These are phyloP conservation scores for Hypoxylon perforatum DNA, from an alignment of 495 filamentous ascomycete species.

Conservation along the genomic window DNA sequence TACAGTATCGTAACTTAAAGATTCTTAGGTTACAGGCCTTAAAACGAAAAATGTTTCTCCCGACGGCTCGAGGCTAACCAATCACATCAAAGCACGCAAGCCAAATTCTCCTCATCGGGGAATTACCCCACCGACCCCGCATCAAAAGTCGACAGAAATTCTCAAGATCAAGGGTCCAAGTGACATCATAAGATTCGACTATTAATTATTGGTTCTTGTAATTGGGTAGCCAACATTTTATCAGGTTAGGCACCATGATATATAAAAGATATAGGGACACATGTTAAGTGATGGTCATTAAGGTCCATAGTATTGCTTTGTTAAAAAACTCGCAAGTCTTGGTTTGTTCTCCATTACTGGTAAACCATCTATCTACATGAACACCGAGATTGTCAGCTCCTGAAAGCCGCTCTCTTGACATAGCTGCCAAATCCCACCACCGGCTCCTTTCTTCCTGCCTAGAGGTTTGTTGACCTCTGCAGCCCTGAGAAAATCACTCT, in stretches of 20 bases:
- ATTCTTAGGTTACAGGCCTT: no score
- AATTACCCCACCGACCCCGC: constrained; percentile 31
- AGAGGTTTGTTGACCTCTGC: not conserved
- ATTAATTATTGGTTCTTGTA: not conserved
- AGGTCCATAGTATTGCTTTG: no score
- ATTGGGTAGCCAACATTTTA: not conserved
- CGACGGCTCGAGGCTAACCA: not conserved
- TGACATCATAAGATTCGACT: constrained; percentile 33
- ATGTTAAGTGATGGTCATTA: no score
- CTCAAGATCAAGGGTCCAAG: constrained; percentile 19
- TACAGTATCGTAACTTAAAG: no score
- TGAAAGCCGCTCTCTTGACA: constrained; percentile 2
- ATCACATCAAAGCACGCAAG: not conserved
- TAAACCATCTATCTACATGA: constrained; percentile 24
- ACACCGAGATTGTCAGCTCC: constrained; percentile 5
- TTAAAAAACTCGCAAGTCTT: not conserved
- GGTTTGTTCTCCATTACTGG: constrained; percentile 24
- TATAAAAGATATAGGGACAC: no score
- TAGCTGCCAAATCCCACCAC: no score
- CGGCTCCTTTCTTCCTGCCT: not conserved
- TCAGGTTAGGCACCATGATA: not conserved
- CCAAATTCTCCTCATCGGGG: constrained; percentile 9
- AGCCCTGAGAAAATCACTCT: not conserved
- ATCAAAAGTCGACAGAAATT: constrained; percentile 4
- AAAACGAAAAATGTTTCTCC: constrained; percentile 16